Evolutionary conservation across 495 filamentous ascomycete species (phyloP).

Genomic region (Xylaria venustula): DNA sequence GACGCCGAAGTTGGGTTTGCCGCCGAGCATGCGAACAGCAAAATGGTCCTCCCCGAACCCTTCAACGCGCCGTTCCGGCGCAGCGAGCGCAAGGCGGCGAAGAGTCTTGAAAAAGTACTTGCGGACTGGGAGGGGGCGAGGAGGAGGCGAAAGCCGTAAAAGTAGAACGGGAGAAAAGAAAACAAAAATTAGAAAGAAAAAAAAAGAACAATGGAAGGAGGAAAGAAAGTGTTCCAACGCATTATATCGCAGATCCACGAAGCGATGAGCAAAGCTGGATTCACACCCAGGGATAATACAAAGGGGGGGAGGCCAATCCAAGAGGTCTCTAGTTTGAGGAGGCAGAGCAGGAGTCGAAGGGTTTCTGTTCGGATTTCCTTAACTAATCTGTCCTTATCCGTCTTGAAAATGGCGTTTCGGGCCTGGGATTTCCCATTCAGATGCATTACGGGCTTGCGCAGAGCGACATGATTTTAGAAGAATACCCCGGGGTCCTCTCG

Average conservation of each 20-base stretch:
- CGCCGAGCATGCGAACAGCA: slow-evolving; percentile 64
- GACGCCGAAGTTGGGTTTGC: slow-evolving; percentile 64
- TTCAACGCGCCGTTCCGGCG: slow-evolving; percentile 61
- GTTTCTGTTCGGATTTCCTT: not conserved
- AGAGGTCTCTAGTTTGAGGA: too few species aligned
- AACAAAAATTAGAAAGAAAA: not conserved
- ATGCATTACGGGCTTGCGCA: slow-evolving; percentile 8
- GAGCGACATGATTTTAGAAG: slow-evolving; percentile 6
- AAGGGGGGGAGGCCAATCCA: not conserved
- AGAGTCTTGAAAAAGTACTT: slow-evolving; percentile 49
- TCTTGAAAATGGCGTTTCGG: slow-evolving; percentile 1
- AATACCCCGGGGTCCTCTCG: slow-evolving; percentile 10
- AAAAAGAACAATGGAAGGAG: too few species aligned
- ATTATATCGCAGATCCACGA: not conserved
- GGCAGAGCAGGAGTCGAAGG: not conserved
- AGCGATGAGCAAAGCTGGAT: not conserved
- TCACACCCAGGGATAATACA: not conserved
- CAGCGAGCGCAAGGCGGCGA: slow-evolving; percentile 53
- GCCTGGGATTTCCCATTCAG: not conserved
- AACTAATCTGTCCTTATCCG: not conserved
- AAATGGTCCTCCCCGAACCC: slow-evolving; percentile 55
- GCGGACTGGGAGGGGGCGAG: slow-evolving; percentile 38
- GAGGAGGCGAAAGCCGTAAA: slow-evolving; percentile 28
- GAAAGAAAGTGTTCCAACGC: not conserved
- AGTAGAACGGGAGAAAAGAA: not conserved